These are phyloP conservation scores for Phytophthora ohioensis DNA, from an alignment of 352 stramenopile genomes.

Conservation along the genomic window DNA sequence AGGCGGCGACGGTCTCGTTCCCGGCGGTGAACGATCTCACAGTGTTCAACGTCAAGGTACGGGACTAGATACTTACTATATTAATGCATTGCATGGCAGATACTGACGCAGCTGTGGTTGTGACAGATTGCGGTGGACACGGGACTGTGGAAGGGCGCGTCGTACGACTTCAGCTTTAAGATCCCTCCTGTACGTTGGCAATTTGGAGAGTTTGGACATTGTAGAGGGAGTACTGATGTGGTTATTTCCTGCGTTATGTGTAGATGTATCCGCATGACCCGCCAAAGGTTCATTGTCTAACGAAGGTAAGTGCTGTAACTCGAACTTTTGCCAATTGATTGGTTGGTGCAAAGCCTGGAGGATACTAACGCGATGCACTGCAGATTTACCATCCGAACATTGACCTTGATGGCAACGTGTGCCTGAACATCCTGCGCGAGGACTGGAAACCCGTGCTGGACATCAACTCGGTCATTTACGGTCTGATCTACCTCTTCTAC, in stretches of 20 bases:
- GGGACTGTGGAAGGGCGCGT: constrained; percentile 97
- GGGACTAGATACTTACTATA: not conserved
- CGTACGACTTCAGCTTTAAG: constrained; percentile 98
- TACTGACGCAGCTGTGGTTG: constrained; percentile 10
- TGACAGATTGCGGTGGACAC: constrained; percentile 92
- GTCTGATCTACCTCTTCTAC: constrained; percentile 99
- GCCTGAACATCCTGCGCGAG: constrained; percentile 97
- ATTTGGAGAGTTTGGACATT: not conserved
- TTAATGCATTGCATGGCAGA: not conserved
- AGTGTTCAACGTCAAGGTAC: constrained; percentile 89
- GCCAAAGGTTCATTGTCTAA: constrained; percentile 97
- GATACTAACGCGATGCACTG: constrained; percentile 7
- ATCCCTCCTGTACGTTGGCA: constrained; percentile 91
- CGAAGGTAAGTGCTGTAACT: constrained; percentile 68
- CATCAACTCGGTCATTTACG: constrained; percentile 99
- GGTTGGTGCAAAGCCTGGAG: constrained; percentile 5
- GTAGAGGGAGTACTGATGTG: constrained; percentile 7
- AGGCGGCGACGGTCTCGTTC: constrained; percentile 96
- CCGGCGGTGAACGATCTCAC: constrained; percentile 98
- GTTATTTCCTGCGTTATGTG: constrained; percentile 1
- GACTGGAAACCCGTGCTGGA: constrained; percentile 99
- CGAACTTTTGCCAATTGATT: not conserved
- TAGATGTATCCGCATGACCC: constrained; percentile 97
- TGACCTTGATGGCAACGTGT: constrained; percentile 98
- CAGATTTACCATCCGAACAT: constrained; percentile 99